Conservation (phyloP, 2,329 filamentous ascomycete species). For the Stenocarpella maydis region DNA sequence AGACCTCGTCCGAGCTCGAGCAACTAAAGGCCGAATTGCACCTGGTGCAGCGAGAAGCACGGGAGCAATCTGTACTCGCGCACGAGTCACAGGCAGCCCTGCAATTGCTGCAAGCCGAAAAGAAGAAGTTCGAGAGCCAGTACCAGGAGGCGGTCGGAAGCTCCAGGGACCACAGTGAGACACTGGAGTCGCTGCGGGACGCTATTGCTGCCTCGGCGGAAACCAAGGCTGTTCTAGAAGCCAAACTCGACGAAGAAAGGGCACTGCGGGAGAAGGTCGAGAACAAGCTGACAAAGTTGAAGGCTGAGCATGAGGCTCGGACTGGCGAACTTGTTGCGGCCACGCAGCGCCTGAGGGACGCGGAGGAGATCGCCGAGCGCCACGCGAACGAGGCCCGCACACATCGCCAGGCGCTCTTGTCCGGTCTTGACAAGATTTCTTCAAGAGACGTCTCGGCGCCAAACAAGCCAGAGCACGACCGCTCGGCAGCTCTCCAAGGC, state of each 20-base stretch:
- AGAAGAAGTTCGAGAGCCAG: conserved; percentile 75
- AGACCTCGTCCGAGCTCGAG: conserved; percentile 85
- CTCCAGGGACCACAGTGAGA: conserved; percentile 73
- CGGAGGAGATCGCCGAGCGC: conserved; percentile 87
- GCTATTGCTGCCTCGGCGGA: conserved; percentile 82
- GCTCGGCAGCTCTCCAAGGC: conserved; percentile 76
- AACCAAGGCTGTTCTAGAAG: conserved; percentile 79
- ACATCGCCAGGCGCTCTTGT: conserved; percentile 83
- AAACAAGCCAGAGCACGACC: conserved; percentile 66
- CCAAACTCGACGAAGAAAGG: conserved; percentile 84
- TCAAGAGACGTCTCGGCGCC: conserved; percentile 59
- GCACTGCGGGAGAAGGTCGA: conserved; percentile 78
- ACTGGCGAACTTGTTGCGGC: conserved; percentile 79
- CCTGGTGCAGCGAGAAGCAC: conserved; percentile 75
- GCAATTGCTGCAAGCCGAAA: conserved; percentile 84
- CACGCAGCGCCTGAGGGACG: conserved; percentile 79
- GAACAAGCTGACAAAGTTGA: conserved; percentile 77
- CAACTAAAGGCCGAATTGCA: conserved; percentile 87
- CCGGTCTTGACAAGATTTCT: conserved; percentile 79
- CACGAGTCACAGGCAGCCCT: conserved; percentile 79
- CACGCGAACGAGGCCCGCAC: conserved; percentile 87
- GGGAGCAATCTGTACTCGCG: conserved; percentile 81
- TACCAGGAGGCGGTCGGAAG: conserved; percentile 73
- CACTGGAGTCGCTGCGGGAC: conserved; percentile 77
- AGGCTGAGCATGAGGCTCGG: conserved; percentile 82